phyloP scores from a whole-genome alignment of 768 basidiomycete species.

The Lenzites betulinus region DNA sequence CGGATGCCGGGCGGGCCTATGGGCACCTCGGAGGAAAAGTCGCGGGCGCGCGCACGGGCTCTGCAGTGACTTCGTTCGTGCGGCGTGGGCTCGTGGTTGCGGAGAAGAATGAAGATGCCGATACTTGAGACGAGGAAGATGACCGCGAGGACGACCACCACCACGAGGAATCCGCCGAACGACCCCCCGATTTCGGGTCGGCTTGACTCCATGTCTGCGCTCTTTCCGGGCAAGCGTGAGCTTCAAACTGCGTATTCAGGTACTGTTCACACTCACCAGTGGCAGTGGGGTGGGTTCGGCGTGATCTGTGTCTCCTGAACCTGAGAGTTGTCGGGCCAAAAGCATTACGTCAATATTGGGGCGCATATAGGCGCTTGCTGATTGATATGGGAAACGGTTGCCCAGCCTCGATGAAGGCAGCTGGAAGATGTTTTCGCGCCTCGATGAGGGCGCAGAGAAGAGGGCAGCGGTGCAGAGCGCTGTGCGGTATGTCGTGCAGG shows the following conservation, averaged over 20 bases:
- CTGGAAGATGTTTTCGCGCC: too few species aligned
- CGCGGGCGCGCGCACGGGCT: constrained; percentile 23
- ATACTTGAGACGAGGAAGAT: constrained; percentile 55
- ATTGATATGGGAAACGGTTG: background rate
- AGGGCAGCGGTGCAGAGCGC: too few species aligned
- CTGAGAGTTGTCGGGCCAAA: background rate
- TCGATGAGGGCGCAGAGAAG: background rate
- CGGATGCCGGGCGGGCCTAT: constrained; percentile 31
- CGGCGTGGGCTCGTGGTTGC: constrained; percentile 45
- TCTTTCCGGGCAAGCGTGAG: background rate
- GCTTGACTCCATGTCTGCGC: constrained; percentile 8
- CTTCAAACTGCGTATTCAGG: too few species aligned
- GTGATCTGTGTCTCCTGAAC: background rate
- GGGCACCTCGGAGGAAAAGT: constrained; percentile 22
- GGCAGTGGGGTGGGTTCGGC: constrained; percentile 8
- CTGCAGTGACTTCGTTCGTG: constrained; percentile 33
- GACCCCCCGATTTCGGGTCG: constrained; percentile 31
- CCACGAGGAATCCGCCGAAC: constrained; percentile 56
- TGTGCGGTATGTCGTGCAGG: background rate
- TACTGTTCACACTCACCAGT: background rate
- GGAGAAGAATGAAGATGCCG: constrained; percentile 59
- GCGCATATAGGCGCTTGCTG: background rate
- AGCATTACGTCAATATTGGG: constrained; percentile 16
- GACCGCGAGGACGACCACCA: constrained; percentile 56
- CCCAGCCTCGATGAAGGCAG: too few species aligned